Evolutionary conservation across 208 protist genomes (phyloP), one percentile per base, ranked within the genome.

Genomic region (Lotmaria passim): DNA sequence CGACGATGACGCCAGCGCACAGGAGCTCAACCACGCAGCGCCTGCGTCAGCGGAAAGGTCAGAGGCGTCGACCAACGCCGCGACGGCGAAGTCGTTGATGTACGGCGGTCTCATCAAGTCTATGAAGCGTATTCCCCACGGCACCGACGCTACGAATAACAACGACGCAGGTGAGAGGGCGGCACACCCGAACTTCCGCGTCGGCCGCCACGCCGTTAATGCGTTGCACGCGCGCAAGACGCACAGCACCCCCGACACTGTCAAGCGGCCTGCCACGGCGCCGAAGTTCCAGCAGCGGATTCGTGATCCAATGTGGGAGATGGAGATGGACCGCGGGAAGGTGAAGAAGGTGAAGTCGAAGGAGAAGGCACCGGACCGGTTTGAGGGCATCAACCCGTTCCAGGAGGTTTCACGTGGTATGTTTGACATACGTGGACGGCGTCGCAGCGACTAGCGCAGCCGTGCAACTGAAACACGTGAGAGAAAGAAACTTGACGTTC

Each of bases 321-420:
- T 74, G 59, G 87, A 88, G 66, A 93, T 96, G 87, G 92, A 96
- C 60, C 75, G 81, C n/a, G 92, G 92, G 11, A 86, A 78, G 33
- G 61, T 87, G 48, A 96, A 96, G 78, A 93, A 89, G 76, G 84
- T 93, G 12, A 83, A 85, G 83, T 64, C 62, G 39, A 80, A 78
- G 66, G 56, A 73, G 68, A 64, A 78, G 73, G 38, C 53, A 39
- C 34, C 75, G 60, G 28, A 67, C 44, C 46, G 43, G 12, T 69
- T 71, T 19, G 39, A 57, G 38, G 69, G 61, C 12, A 69, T 57
- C 38, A 90, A 90, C 69, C 81, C 75, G 17, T 87, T 90, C 30
- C 81, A 90, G 68, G 56, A 81, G 43, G 75, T 65, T 8, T 71
- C 75, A 12, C 31, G 47, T 6, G 81, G 65, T 28, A 61, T 71